phyloP scores from a whole-genome alignment of 2,329 filamentous ascomycete genomes.

The Chalaropsis thielavioides region DNA sequence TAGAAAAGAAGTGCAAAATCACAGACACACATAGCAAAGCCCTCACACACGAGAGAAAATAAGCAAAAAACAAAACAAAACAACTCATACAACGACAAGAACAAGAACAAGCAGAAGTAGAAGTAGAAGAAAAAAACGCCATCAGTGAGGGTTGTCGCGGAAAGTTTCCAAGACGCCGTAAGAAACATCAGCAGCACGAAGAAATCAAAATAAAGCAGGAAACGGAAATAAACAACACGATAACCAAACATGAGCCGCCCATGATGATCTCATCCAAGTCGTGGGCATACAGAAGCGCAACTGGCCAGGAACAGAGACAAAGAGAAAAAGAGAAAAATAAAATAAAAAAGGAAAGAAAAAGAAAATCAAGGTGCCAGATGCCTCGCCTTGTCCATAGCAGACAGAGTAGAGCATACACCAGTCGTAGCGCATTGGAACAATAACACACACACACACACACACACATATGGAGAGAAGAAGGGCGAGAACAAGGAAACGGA shows the following conservation, averaged over 20 bases:
- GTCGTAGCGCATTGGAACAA: not conserved
- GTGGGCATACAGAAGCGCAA: not conserved
- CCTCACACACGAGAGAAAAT: not conserved
- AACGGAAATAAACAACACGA: not conserved
- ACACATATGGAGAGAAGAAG: too few relatives aligned
- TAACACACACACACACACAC: not conserved
- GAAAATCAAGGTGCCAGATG: not conserved
- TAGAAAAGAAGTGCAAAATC: too few relatives aligned
- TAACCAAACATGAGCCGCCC: not conserved
- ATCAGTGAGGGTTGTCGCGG: not conserved
- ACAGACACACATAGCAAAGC: too few relatives aligned
- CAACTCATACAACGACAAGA: not conserved
- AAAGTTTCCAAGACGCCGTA: not conserved
- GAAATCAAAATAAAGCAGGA: not conserved
- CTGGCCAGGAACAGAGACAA: not conserved
- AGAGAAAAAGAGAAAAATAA: not conserved
- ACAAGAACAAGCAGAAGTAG: not conserved
- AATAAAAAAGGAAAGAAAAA: not conserved
- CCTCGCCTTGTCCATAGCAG: not conserved
- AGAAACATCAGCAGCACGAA: not conserved
- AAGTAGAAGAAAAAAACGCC: not conserved
- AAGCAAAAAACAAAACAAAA: not conserved
- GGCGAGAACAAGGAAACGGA: not conserved
- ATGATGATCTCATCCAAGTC: not conserved
- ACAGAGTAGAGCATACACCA: not conserved